Base-by-base conservation (phyloP, 148 eudicot species). In the Vaccinium macrocarpon region DNA sequence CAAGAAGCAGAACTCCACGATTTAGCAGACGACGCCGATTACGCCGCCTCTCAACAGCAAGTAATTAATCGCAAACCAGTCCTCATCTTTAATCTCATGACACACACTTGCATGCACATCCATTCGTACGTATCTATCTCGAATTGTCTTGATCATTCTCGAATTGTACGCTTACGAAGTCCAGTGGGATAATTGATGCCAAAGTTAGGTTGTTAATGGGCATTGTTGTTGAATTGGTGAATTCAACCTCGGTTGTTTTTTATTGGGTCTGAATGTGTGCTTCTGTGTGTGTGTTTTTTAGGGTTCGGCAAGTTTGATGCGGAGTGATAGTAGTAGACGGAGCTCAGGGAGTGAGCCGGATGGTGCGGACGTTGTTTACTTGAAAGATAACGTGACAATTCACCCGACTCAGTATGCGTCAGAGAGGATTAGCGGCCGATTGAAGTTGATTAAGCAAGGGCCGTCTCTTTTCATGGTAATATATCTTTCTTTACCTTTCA, bases 381-480 rank as follows among this genome's bases (percentile, higher is more conserved):
- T 85, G 86, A 95, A 92, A 85, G 98, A 97, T 66, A 95, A 97
- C 89, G 99, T 97, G 71, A 86, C 99, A 8, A 92, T 97, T 89
- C 99, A 97, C 86, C 98, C 99, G 3, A 95, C 98, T 78, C 99
- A 97, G 88, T 90, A 89, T 32, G 94, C 93, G 64, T 89, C 95
- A 55, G 99, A 97, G 90, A 90, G 98, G 88, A 97, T 97, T 82
- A 87, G 98, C 80, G 99, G 99, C 19, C 89, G 97, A 72, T 91
- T 97, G 90, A 95, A 90, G 91, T 87, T 97, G 89, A 86, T 90
- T 64, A 93, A 90, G 90, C 96, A 90, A 88, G 96, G 89, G 21
- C 82, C 87, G 46, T 82, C 91, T 53, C 91, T 96, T 57, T 93
- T 90, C 74, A 86, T 97, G 96, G 99, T 97, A 92, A 76, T 48